These are phyloP conservation scores for Schizochytrium sp. DNA, from an alignment of 108 stramenopile species.

Conservation along the genomic window DNA sequence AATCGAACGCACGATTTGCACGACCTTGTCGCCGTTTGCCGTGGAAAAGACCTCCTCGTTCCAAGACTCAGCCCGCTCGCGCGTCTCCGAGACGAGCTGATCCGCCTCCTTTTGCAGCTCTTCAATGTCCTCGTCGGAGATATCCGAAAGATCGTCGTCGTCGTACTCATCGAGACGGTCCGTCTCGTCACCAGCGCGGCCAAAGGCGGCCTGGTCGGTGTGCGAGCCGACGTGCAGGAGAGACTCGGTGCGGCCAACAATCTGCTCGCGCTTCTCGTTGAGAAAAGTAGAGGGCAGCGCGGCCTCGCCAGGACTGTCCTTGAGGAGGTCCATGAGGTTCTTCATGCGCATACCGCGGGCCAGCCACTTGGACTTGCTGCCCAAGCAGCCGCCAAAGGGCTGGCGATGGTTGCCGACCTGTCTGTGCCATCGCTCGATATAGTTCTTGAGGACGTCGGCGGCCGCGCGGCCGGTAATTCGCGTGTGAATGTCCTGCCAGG, in stretches of 20 bases:
- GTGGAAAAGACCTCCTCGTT: background rate
- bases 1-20: background rate
- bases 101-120: background rate
- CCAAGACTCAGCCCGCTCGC: background rate
- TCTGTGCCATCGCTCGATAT: conserved; percentile 4
- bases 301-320: background rate
- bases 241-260: background rate
- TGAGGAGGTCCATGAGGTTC: background rate
- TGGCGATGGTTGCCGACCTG: background rate
- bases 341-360: background rate
- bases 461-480: background rate
- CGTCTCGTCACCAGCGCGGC: background rate
- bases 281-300: background rate
- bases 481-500: conserved; percentile 3
- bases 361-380: background rate
- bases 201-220: background rate
- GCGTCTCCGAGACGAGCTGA: background rate
- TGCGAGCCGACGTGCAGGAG: background rate
- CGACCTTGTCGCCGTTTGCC: background rate
- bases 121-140: background rate
- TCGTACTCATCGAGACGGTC: background rate
- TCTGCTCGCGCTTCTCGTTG: background rate
- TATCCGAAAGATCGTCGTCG: background rate
- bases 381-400: background rate
- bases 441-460: background rate